phyloP scores from a whole-genome alignment of 257 asterid genomes.

The Solanum sitiens region DNA sequence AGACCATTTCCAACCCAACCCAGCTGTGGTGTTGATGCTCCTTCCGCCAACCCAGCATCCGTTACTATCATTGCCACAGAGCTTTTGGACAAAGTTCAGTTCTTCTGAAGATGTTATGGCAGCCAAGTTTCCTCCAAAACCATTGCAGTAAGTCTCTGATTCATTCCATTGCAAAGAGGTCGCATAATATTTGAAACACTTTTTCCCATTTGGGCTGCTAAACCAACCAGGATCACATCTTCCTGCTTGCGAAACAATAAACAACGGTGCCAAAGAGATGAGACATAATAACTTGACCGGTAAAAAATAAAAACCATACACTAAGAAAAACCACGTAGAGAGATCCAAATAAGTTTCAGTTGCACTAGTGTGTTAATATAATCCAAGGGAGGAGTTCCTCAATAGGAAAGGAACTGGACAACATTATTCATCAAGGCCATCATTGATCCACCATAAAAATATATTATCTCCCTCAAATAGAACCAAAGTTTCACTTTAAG shows the following conservation, averaged over 20 bases:
- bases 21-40: conserved; percentile 13
- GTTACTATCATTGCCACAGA: conserved; percentile 35
- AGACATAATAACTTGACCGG: neutral
- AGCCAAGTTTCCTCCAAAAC: conserved; percentile 58
- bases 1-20: conserved; percentile 65
- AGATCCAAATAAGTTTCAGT: neutral
- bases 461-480: neutral
- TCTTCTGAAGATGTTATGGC: conserved; percentile 48
- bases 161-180: conserved; percentile 57
- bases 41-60: conserved; percentile 95
- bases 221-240: conserved; percentile 61
- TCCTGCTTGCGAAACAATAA: conserved; percentile 22
- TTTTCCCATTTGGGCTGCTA: conserved; percentile 31
- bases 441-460: neutral
- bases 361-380: neutral
- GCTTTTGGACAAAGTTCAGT: conserved; percentile 33
- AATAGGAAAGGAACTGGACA: neutral
- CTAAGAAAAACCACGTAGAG: neutral
- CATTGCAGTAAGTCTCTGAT: conserved; percentile 55
- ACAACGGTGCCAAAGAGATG: neutral
- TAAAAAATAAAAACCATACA: neutral
- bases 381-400: neutral
- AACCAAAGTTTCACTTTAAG: neutral
- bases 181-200: conserved; percentile 41
- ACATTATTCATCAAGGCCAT: neutral